Base-by-base conservation (phyloP, 495 filamentous ascomycete species). In the Achaetomiella virescens region DNA sequence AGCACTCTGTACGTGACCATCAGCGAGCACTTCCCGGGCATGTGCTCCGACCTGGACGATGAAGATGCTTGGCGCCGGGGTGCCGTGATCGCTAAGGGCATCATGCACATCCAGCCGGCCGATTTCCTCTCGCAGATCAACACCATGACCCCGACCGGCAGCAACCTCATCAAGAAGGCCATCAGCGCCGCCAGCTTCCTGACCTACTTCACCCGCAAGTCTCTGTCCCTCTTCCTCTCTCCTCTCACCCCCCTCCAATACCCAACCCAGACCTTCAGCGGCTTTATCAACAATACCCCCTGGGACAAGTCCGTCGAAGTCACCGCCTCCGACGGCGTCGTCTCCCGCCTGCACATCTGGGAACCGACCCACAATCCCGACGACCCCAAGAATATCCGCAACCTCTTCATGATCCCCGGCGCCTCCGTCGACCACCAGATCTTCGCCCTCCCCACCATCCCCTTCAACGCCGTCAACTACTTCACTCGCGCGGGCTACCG, bases 381-480 rank as follows among this genome's bases (percentile, higher is more conserved):
- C 52, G 42, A 61, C 24, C 51, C 47, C 0, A 58, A 69, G 12
- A 61, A 64, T 22, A 59, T 75, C 18, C 72, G 72, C 52, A 78
- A 79, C 57, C 63, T 82, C 18, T 77, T 82, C 65, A 78, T 86
- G 69, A 73, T 87, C 51, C 83, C 83, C 5, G 85, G 84, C 21
- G 77, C 82, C 10, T 70, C 78, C 10, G 80, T 85, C 5, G 81
- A 84, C 61, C 78, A 87, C 53, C 80, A 81, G 59, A 83, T 86
- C 40, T 87, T 72, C 40, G 77, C 83, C 20, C 72, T 86, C 21
- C 84, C 84, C 1, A 87, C 82, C 33, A 84, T 87, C 59, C 75
- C 74, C 18, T 79, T 75, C 53, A 86, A 87, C 66, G 78, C 83
- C 36, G 73, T 87, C 55, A 81, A 85, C 55, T 85, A 83, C 66